Percentiles rank a stretch among this genome's conserved stretches.
These are phyloP conservation scores for Isoetes taiwanensis DNA, from an alignment of 75 land plant species.

Conservation along the genomic window DNA sequence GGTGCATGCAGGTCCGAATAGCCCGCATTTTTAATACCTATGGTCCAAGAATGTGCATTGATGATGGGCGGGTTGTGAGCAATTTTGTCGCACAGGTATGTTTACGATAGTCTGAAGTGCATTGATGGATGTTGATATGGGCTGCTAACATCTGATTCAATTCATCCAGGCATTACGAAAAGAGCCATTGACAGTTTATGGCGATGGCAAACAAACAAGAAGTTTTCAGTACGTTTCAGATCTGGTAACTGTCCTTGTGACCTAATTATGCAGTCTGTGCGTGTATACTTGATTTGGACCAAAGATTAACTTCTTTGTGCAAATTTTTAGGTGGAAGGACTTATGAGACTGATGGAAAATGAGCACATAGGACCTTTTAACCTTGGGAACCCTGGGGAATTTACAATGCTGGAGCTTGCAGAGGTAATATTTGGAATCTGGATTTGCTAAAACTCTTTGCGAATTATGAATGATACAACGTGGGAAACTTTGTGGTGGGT, in stretches of 20 bases:
- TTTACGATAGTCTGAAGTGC: no score
- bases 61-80: constrained; percentile 76
- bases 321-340: constrained; percentile 41
- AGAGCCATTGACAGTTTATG: constrained; percentile 69
- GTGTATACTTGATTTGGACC: neutral
- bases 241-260: constrained; percentile 21
- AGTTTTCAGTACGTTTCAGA: constrained; percentile 70
- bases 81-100: constrained; percentile 67
- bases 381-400: constrained; percentile 41
- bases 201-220: constrained; percentile 65
- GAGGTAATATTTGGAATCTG: no score
- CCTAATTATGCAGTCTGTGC: neutral
- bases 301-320: neutral
- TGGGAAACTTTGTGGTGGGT: no score
- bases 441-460: neutral
- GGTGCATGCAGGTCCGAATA: constrained; percentile 49
- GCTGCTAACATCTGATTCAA: neutral
- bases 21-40: constrained; percentile 81
- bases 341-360: constrained; percentile 27
- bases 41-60: constrained; percentile 85
- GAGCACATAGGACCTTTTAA: constrained; percentile 41
- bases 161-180: constrained; percentile 47
- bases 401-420: constrained; percentile 36
- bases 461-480: no score
- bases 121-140: neutral